Evolutionary conservation across 163 green algal species (phyloP).

Genomic region (Scenedesmus sp.): DNA sequence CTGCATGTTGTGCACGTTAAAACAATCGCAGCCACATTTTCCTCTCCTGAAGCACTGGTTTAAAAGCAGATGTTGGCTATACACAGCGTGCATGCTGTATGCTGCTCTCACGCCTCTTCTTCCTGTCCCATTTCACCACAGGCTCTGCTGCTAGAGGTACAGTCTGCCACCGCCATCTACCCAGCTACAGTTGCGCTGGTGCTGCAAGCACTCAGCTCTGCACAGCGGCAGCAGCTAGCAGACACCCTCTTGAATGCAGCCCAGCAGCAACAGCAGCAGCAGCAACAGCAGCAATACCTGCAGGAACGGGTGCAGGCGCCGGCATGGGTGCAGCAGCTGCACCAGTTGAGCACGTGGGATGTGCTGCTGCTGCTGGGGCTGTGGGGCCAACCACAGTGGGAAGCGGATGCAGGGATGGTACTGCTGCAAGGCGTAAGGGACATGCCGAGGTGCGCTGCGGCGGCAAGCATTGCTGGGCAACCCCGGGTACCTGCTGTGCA

Average conservation of each 20-base stretch:
- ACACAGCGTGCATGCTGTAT: background rate
- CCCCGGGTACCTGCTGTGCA: background rate
- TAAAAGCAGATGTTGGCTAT: background rate
- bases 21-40: background rate
- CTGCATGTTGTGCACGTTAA: background rate
- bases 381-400: slow-evolving; percentile 17
- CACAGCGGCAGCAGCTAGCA: background rate
- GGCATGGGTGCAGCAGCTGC: slow-evolving; percentile 23
- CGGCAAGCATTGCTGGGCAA: too few relatives aligned
- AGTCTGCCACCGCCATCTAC: slow-evolving; percentile 25
- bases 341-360: slow-evolving; percentile 22
- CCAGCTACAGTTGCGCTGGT: slow-evolving; percentile 1
- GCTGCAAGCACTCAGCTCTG: slow-evolving; percentile 11
- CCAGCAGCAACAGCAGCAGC: background rate
- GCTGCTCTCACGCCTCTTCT: background rate
- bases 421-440: slow-evolving; percentile 36
- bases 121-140: background rate
- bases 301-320: slow-evolving; percentile 1
- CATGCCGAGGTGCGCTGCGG: slow-evolving; percentile 9
- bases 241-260: background rate
- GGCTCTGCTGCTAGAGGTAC: slow-evolving; percentile 25
- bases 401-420: slow-evolving; percentile 17
- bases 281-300: slow-evolving; percentile 19
- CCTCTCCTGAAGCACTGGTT: background rate
- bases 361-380: slow-evolving; percentile 49